phyloP scores from a whole-genome alignment of 192 early-diverging fungal genomes.

The Chytriomyces hyalinus region DNA sequence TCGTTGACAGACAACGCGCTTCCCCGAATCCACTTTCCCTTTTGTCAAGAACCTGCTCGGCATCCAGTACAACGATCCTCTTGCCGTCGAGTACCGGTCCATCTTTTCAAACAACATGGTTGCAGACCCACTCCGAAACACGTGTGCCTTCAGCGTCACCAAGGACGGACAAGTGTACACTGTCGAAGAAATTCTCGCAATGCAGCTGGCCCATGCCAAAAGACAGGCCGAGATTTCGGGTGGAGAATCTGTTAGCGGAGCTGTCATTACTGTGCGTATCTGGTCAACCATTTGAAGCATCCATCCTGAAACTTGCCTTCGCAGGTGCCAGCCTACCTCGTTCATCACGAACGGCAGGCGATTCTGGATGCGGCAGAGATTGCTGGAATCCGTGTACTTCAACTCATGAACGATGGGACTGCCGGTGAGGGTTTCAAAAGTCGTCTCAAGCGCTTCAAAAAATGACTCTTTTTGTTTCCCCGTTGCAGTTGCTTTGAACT shows the following conservation, averaged over 20 bases:
- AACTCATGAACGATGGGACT: constrained; percentile 92
- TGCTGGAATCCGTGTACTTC: constrained; percentile 80
- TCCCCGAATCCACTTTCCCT: constrained; percentile 82
- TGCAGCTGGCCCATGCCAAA: constrained; percentile 89
- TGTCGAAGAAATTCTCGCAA: constrained; percentile 90
- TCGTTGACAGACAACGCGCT: constrained; percentile 70
- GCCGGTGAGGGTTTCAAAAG: constrained; percentile 60
- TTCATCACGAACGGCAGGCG: constrained; percentile 88
- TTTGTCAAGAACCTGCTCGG: constrained; percentile 87
- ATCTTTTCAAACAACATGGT: constrained; percentile 83
- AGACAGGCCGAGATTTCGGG: constrained; percentile 80
- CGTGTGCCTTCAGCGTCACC: constrained; percentile 73
- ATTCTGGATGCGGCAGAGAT: constrained; percentile 92
- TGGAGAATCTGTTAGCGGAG: constrained; percentile 74
- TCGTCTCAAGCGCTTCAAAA: constrained; percentile 2
- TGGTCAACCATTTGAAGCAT: constrained; percentile 1
- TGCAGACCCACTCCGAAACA: constrained; percentile 66
- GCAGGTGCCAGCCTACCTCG: constrained; percentile 88
- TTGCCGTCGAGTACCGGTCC: constrained; percentile 70
- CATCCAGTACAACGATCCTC: constrained; percentile 71
- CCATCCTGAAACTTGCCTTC: not conserved
- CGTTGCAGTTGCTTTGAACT: constrained; percentile 83
- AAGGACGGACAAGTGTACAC: constrained; percentile 58
- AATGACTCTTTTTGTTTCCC: not conserved
- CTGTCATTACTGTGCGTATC: constrained; percentile 84